phyloP scores from a whole-genome alignment of 495 filamentous ascomycete genomes.

The Penicillium riverlandense region DNA sequence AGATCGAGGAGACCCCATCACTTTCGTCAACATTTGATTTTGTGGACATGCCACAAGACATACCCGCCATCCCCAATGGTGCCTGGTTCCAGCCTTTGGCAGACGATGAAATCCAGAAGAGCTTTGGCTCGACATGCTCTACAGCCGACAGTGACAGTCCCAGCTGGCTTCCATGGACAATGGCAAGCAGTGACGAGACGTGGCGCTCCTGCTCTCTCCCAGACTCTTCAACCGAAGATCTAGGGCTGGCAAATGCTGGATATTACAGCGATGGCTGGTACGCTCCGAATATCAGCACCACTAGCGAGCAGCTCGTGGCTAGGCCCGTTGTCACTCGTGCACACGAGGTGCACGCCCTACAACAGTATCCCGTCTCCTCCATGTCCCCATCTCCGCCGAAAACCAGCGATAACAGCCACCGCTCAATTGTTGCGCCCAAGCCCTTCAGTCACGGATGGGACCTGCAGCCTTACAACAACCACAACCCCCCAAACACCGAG shows the following conservation, averaged over 20 bases:
- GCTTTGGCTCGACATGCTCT: background rate
- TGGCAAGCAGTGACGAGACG: background rate
- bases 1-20: slow-evolving; percentile 1
- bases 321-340: no score
- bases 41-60: background rate
- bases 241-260: background rate
- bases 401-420: background rate
- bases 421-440: no score
- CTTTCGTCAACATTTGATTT: slow-evolving; percentile 5
- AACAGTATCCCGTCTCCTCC: no score
- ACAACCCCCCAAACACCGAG: background rate
- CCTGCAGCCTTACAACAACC: background rate
- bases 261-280: no score
- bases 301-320: no score
- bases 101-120: background rate
- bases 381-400: background rate
- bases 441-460: background rate
- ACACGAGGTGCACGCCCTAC: no score
- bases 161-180: background rate
- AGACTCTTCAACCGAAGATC: background rate
- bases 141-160: background rate
- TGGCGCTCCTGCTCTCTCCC: background rate
- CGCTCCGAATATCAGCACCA: no score
- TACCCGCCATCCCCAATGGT: background rate
- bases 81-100: background rate